Conservation (phyloP, 2,329 filamentous ascomycete species). For the Cladosporium oxysporum region DNA sequence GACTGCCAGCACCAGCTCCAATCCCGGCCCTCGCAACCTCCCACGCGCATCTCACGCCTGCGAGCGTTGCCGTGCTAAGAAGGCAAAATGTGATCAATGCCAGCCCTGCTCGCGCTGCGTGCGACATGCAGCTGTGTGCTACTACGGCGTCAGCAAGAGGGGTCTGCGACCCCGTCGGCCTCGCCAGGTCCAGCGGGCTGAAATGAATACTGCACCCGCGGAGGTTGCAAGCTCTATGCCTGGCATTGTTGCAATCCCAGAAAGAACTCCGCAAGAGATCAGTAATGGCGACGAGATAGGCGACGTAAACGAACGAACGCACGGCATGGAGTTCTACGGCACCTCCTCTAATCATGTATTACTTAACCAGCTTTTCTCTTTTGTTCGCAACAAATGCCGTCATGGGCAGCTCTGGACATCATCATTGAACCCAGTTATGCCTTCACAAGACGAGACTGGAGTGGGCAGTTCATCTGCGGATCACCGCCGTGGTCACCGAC, state of each 20-base stretch:
- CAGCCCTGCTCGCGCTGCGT: neutral
- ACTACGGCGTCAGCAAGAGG: neutral
- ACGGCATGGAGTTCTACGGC: neutral
- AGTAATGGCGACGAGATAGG: neutral
- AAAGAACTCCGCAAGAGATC: neutral
- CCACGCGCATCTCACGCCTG: neutral
- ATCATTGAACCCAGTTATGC: neutral
- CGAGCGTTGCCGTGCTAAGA: neutral
- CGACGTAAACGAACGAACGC: neutral
- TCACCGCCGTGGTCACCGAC: neutral
- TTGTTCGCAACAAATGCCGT: neutral
- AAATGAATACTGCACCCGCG: neutral
- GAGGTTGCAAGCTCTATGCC: neutral
- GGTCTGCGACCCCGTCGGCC: neutral
- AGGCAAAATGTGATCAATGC: neutral
- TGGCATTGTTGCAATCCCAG: neutral
- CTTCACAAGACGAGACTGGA: neutral
- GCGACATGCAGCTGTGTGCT: neutral
- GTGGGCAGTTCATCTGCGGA: neutral
- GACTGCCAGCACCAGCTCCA: neutral
- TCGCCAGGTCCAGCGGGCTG: neutral
- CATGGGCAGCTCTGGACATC: neutral
- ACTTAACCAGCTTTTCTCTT: neutral
- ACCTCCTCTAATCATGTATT: neutral
- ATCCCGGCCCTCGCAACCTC: neutral